phyloP scores from a whole-genome alignment of 2,329 filamentous ascomycete genomes.

The Aphanocladium album region DNA sequence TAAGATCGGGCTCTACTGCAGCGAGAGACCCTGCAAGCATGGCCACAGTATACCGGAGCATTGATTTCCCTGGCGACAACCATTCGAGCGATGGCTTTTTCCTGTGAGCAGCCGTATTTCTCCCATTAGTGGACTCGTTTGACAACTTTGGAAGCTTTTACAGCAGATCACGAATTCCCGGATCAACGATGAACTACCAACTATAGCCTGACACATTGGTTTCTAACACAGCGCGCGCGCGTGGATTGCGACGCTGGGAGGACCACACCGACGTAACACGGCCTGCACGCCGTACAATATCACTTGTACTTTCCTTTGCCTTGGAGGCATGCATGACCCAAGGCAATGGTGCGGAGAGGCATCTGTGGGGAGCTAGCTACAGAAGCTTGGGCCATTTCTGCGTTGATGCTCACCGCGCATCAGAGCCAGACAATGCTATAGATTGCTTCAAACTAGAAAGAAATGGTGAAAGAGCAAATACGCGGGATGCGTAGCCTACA shows the following conservation, averaged over 20 bases:
- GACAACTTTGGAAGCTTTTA: not conserved
- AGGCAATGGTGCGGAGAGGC: not conserved
- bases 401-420: not conserved
- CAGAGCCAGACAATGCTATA: not conserved
- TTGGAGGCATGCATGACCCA: not conserved
- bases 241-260: not conserved
- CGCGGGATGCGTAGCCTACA: not conserved
- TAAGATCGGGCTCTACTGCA: not conserved
- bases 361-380: not conserved
- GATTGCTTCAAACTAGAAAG: not conserved
- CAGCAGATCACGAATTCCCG: not conserved
- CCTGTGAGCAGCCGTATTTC: not conserved
- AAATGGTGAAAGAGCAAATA: not conserved
- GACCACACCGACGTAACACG: not conserved
- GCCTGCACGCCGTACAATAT: not conserved
- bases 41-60: too few relatives aligned
- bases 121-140: slow-evolving; percentile 3
- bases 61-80: not conserved
- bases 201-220: not conserved
- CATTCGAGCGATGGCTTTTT: not conserved
- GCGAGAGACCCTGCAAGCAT: not conserved
- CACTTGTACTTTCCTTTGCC: not conserved
- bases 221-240: not conserved
- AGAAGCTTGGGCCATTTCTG: not conserved
- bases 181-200: not conserved